A percentile compares a stretch with the other conserved stretches of the same genome.
These are phyloP conservation scores for Lepidopterella palustris DNA, from an alignment of 495 filamentous ascomycete genomes.

Conservation along the genomic window DNA sequence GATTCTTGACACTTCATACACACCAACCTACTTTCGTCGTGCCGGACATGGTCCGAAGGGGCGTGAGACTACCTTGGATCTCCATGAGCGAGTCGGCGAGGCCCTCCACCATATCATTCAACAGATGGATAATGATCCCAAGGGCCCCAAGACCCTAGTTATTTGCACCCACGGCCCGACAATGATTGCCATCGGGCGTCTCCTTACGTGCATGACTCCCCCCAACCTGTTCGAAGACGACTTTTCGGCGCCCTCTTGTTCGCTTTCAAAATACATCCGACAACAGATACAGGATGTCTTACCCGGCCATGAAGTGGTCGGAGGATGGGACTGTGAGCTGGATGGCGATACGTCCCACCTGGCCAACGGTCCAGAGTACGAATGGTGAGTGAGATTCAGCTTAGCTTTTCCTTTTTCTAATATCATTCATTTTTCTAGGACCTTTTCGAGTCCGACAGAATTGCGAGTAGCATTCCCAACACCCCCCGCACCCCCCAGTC, in stretches of 20 bases:
- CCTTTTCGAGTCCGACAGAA: too few species aligned
- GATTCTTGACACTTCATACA: too few species aligned
- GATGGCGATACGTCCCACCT: slow-evolving; percentile 83
- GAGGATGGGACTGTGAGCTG: slow-evolving; percentile 70
- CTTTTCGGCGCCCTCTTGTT: slow-evolving; percentile 78
- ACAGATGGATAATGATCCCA: slow-evolving; percentile 55
- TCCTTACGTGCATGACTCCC: slow-evolving; percentile 69
- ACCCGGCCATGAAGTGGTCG: slow-evolving; percentile 57
- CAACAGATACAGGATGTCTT: slow-evolving; percentile 22
- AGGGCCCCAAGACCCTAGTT: slow-evolving; percentile 53
- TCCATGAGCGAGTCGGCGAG: slow-evolving; percentile 74
- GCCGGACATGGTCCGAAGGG: too few species aligned
- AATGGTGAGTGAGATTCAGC: slow-evolving; percentile 87
- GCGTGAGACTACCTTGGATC: slow-evolving; percentile 68
- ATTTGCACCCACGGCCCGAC: slow-evolving; percentile 88
- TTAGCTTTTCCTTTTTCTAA: too few species aligned
- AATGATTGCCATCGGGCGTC: slow-evolving; percentile 76
- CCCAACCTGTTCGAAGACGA: slow-evolving; percentile 61
- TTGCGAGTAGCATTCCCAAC: too few species aligned
- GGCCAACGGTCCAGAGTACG: slow-evolving; percentile 72
- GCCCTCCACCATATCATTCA: slow-evolving; percentile 63
- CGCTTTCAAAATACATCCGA: slow-evolving; percentile 57
- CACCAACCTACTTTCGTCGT: too few species aligned
- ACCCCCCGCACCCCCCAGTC: too few species aligned
- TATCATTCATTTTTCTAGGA: too few species aligned